These are phyloP conservation scores for Akanthomyces muscarius DNA, from an alignment of 2,329 filamentous ascomycete species.

Conservation along the genomic window DNA sequence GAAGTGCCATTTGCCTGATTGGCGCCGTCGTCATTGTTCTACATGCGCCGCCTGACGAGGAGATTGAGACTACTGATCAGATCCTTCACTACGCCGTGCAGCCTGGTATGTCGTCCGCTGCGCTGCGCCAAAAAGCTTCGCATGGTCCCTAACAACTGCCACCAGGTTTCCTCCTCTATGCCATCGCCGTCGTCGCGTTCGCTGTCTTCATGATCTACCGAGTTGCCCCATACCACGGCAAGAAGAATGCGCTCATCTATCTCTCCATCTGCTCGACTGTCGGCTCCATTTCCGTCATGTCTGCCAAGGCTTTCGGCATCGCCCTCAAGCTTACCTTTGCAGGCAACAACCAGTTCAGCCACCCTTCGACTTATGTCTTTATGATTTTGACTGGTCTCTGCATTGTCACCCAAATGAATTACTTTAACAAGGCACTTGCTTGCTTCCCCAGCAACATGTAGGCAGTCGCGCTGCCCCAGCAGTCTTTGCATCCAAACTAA, in stretches of 20 bases:
- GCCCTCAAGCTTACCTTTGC: conserved; percentile 91
- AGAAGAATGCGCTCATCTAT: conserved; percentile 93
- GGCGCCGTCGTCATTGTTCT: conserved; percentile 96
- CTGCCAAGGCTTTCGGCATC: conserved; percentile 97
- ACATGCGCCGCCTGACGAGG: conserved; percentile 90
- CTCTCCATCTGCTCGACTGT: conserved; percentile 97
- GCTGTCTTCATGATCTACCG: conserved; percentile 95
- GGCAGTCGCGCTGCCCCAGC: conserved; percentile 40
- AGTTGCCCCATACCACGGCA: conserved; percentile 83
- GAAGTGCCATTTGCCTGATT: conserved; percentile 92
- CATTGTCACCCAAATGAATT: conserved; percentile 99
- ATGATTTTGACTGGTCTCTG: conserved; percentile 89
- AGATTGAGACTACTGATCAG: conserved; percentile 86
- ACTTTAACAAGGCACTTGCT: conserved; percentile 97
- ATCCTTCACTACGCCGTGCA: conserved; percentile 87
- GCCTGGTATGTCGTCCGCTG: conserved; percentile 60
- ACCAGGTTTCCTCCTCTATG: conserved; percentile 85
- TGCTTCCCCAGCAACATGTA: conserved; percentile 98
- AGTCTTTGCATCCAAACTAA: conserved; percentile 16
- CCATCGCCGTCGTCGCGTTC: conserved; percentile 73
- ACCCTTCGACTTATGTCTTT: conserved; percentile 96
- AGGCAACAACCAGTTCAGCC: conserved; percentile 91
- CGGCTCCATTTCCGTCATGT: conserved; percentile 97
- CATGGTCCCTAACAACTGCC: conserved; percentile 21
- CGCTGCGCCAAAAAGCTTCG: background rate